Evolutionary conservation across 352 stramenopile genomes (phyloP).

Genomic region (Globisporangium megalacanthum): DNA sequence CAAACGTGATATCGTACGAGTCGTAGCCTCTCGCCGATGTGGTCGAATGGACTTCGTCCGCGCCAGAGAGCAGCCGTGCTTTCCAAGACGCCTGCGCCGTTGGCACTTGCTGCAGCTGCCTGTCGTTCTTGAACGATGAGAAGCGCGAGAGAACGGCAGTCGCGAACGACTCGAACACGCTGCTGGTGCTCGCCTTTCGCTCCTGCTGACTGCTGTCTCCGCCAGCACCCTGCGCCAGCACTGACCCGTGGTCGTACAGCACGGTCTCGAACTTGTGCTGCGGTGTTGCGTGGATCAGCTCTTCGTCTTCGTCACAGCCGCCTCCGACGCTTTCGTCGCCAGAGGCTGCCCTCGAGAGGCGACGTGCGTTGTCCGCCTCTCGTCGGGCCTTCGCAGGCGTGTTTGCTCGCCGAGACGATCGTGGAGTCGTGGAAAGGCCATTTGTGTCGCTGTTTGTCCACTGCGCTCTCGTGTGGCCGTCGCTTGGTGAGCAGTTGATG

Average conservation of each 20-base stretch:
- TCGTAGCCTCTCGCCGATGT: conserved; percentile 40
- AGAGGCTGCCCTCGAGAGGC: neutral
- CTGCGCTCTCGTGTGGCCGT: conserved; percentile 1
- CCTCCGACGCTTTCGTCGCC: neutral
- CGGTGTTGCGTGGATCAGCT: neutral
- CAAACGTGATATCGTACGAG: conserved; percentile 66
- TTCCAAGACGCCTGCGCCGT: conserved; percentile 4
- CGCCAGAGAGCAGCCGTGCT: conserved; percentile 6
- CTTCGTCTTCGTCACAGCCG: conserved; percentile 1
- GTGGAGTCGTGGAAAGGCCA: too few species aligned
- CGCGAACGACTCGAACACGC: conserved; percentile 7
- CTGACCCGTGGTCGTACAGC: conserved; percentile 1
- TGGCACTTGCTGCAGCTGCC: neutral
- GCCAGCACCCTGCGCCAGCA: neutral
- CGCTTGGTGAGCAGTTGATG: conserved; percentile 23
- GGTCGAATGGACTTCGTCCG: conserved; percentile 6
- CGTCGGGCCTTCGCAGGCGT: neutral
- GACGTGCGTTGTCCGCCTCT: neutral
- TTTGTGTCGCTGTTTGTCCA: neutral
- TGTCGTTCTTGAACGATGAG: neutral
- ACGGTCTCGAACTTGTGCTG: conserved; percentile 6
- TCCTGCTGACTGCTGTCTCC: neutral
- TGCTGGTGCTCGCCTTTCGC: neutral
- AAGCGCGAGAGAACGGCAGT: conserved; percentile 2
- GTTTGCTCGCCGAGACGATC: neutral